Evolutionary conservation across 805 yeast species (phyloP), one percentile per base, ranked within the genome.

Genomic region (Cyberlindnera xishuangbannaensis): DNA sequence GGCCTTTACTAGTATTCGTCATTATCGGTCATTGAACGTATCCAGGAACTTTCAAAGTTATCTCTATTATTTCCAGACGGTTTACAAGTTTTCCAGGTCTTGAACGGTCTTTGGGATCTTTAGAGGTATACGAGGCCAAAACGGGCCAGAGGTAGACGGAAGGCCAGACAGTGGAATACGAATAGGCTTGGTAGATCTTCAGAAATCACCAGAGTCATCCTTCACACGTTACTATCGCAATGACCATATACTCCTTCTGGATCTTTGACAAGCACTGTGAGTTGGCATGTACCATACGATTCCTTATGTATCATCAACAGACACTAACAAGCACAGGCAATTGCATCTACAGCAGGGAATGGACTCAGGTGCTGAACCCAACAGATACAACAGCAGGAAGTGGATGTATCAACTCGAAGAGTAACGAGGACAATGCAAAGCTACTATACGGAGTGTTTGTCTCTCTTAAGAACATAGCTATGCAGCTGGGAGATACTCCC

Each of bases 251-350:
- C 61, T 83, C 95, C 9, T 82, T 88, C 53, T 84, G 87, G 83
- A 74, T 90, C 35, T 90, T 82, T 54, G 97, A 90, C 56, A 72
- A 92, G 54, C 97, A 90, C 60, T 84, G 97, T 59, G 63, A 31
- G 72, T 55, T 7, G 12, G 15, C 6, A 11, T 13, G 8, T 20
- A 9, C 23, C 23, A 24, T n/a, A 12, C 7, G 11, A 19, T 8
- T 8, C 8, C 8, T 8, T 11, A 19, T 8, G 22, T 8, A 19
- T 8, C 10, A 19, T 19, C 22, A 19, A 19, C 22, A 11, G 22
- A 11, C 8, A 7, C 14, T 9, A 26, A 27, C 14, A 15, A 9
- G 18, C 13, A 4, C 30, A 68, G 73, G 71, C 47, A 78, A 82
- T 43, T 88, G 97, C 57, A 76, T 90, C 14, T 90, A 75, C 59